Base-by-base conservation (phyloP, 345 rosid genomes). In the Arabidopsis suecica region DNA sequence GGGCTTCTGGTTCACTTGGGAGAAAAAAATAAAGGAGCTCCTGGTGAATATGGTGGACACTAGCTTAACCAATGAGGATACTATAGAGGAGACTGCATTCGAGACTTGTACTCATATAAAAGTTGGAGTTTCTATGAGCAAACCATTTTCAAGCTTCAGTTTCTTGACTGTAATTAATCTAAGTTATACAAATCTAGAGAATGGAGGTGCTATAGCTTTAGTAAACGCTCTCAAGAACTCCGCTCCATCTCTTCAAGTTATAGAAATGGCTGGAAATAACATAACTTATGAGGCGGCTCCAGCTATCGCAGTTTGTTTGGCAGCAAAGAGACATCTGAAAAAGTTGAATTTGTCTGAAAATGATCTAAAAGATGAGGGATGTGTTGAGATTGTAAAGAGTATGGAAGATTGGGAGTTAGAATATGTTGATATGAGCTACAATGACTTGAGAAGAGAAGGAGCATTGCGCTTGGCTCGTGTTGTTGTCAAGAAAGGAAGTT, bases 251-350 rank as follows among this genome's bases (percentile, higher is more conserved):
- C 92, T 88, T 30, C 64, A 81, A 83, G 88, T 90, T 51, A n/a
- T 89, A 73, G 96, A 92, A 33, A 79, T 92, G 89, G 89, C 89
- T 44, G 96, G 96, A 78, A 92, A 92, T 38, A 96, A 90, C 61
- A 77, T 92, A 62, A 86, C 96, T 37, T 75, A 80, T 14, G 87
- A 85, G 61, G 91, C 89, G 75, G 85, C 88, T 79, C 78, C 94
- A 0, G 3, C 9, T 65, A 23, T 90, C 18, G 80, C 84, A 73
- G 84, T 83, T 51, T 92, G 88, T 78, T 67, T 89, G 55, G 85
- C 71, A 40, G 79, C 68, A 14, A 92, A 87, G 83, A 79, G 68
- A 48, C 77, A 68, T 58, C 88, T 92, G 8, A 79, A 81, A 59
- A 86, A 84, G 86, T 76, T 92, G 83, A 88, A 84, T 80, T 77